Evolutionary conservation across 495 filamentous ascomycete genomes (phyloP).

Genomic region (Penicillium simplicissimum): DNA sequence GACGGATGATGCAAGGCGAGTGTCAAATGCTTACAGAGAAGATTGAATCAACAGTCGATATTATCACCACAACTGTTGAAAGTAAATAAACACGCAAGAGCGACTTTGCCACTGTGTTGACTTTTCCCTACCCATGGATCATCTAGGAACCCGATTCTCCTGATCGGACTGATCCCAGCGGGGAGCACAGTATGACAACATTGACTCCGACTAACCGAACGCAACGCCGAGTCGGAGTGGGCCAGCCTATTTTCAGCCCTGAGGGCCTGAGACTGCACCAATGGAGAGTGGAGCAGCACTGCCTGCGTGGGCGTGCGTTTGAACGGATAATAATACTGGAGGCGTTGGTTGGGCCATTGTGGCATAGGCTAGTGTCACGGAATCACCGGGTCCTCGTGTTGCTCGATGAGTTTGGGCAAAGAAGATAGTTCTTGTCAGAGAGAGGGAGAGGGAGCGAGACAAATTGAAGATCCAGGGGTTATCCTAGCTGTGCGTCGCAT

Average conservation of each 20-base stretch:
- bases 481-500: neutral
- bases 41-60: neutral
- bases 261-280: constrained; percentile 18
- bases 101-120: neutral
- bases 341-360: neutral
- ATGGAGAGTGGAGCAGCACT: constrained; percentile 8
- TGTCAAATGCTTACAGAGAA: neutral
- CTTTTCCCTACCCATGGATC: neutral
- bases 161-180: neutral
- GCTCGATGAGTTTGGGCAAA: neutral
- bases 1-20: neutral
- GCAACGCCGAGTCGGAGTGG: constrained; percentile 2
- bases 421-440: neutral
- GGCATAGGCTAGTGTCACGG: neutral
- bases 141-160: neutral
- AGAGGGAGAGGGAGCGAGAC: neutral
- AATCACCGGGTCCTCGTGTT: neutral
- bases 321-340: neutral
- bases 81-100: neutral
- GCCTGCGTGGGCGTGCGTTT: neutral
- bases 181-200: constrained; percentile 18
- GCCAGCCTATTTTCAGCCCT: constrained; percentile 22
- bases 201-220: constrained; percentile 12
- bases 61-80: neutral
- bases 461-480: neutral